These are phyloP conservation scores for Alternaria arbusti DNA, from an alignment of 2,329 filamentous ascomycete species.

Conservation along the genomic window DNA sequence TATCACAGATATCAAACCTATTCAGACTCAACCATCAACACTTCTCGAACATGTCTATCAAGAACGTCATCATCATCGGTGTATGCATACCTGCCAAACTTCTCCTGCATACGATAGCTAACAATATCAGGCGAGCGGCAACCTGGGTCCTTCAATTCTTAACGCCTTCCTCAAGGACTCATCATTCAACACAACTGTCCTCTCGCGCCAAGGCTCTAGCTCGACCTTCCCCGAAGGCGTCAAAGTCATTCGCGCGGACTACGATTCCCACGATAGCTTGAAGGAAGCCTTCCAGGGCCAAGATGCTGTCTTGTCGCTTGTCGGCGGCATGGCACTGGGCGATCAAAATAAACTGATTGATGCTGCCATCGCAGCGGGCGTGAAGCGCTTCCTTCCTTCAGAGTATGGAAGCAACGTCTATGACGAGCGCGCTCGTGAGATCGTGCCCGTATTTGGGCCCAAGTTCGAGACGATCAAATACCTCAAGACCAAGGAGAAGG, in stretches of 20 bases:
- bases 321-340: slow-evolving; percentile 51
- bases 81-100: slow-evolving; percentile 29
- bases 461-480: slow-evolving; percentile 62
- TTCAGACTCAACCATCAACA: neutral
- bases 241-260: slow-evolving; percentile 57
- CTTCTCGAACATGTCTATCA: slow-evolving; percentile 41
- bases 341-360: slow-evolving; percentile 62
- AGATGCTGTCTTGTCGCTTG: slow-evolving; percentile 62
- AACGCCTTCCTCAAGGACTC: slow-evolving; percentile 48
- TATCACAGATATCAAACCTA: neutral
- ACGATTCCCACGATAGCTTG: slow-evolving; percentile 56
- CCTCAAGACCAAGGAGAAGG: slow-evolving; percentile 55
- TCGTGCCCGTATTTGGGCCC: slow-evolving; percentile 59
- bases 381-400: slow-evolving; percentile 67
- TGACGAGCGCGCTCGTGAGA: slow-evolving; percentile 41
- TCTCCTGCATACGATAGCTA: neutral
- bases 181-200: slow-evolving; percentile 62
- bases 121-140: slow-evolving; percentile 46
- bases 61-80: slow-evolving; percentile 54
- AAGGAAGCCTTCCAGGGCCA: slow-evolving; percentile 60
- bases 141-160: slow-evolving; percentile 53
- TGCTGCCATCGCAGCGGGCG: slow-evolving; percentile 64
- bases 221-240: slow-evolving; percentile 51
- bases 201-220: slow-evolving; percentile 58
- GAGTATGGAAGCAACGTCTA: slow-evolving; percentile 60